phyloP scores from a whole-genome alignment of 1,284 basidiomycete genomes.

The Pascua guehoae region DNA sequence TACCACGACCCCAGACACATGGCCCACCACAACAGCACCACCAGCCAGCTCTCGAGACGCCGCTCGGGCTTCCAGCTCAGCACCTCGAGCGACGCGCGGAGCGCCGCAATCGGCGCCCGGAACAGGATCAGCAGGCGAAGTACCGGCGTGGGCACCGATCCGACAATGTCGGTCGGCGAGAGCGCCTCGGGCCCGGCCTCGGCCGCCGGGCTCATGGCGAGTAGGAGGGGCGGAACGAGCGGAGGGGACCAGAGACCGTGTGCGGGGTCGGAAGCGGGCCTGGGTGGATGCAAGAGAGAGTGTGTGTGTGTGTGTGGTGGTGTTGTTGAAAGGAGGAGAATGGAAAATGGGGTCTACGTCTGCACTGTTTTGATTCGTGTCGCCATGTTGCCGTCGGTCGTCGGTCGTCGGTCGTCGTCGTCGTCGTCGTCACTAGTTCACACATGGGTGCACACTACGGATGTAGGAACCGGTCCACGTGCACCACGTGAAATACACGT shows the following conservation, averaged over 20 bases:
- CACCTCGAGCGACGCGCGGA: slow-evolving; percentile 57
- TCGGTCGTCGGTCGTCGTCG: background rate
- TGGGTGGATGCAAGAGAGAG: background rate
- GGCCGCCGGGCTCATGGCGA: background rate
- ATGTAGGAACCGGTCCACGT: no score
- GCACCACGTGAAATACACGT: no score
- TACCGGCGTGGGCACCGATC: slow-evolving; percentile 42
- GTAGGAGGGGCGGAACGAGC: background rate
- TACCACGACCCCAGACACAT: slow-evolving; percentile 62
- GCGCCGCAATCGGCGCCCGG: slow-evolving; percentile 55
- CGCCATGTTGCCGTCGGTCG: no score
- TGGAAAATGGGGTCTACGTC: no score
- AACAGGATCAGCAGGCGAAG: slow-evolving; percentile 48
- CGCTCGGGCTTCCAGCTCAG: slow-evolving; percentile 60
- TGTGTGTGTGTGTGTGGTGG: no score
- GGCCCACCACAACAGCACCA: slow-evolving; percentile 70
- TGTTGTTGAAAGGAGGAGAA: no score
- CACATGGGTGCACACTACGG: no score
- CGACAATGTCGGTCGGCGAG: slow-evolving; percentile 34
- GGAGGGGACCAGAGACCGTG: no score
- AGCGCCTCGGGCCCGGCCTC: slow-evolving; percentile 1
- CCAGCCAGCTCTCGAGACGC: slow-evolving; percentile 66
- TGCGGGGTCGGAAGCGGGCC: background rate
- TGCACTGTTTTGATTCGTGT: no score
- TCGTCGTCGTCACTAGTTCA: background rate